A percentile compares a stretch with the other conserved stretches of the same genome.
These are phyloP conservation scores for Boletus insuetus DNA, from an alignment of 768 basidiomycete species.

Conservation along the genomic window DNA sequence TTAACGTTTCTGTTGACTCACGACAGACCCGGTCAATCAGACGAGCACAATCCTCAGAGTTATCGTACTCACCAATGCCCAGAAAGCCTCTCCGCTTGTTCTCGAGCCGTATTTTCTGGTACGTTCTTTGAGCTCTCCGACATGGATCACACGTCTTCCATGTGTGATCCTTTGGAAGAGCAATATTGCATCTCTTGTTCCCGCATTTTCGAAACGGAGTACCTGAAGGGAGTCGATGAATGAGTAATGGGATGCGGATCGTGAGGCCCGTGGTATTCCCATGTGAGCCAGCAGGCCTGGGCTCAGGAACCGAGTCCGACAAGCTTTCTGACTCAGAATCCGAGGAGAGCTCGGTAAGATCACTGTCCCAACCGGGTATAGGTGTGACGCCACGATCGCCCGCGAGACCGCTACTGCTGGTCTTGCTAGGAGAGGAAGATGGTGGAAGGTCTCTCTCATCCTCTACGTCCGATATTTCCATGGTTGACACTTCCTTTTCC, in stretches of 20 bases:
- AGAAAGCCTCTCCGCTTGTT: constrained; percentile 1
- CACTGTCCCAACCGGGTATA: constrained; percentile 24
- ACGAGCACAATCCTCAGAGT: background rate
- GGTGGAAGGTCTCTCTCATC: background rate
- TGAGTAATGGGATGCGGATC: constrained; percentile 27
- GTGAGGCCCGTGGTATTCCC: background rate
- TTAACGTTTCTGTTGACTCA: background rate
- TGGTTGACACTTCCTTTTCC: background rate
- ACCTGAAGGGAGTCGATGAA: constrained; percentile 10
- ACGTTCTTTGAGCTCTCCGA: constrained; percentile 35
- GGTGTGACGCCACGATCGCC: background rate
- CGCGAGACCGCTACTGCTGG: background rate
- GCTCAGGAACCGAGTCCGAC: background rate
- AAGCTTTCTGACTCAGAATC: constrained; percentile 4
- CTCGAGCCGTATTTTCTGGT: constrained; percentile 34
- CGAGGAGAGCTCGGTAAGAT: constrained; percentile 22
- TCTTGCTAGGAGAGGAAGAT: constrained; percentile 1
- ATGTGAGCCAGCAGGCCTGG: background rate
- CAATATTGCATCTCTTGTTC: constrained; percentile 33
- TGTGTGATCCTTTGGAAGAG: constrained; percentile 31
- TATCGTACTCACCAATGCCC: constrained; percentile 7
- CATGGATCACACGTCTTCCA: constrained; percentile 47
- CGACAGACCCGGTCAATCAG: constrained; percentile 10
- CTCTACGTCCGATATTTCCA: background rate
- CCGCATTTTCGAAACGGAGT: constrained; percentile 28